Base-by-base conservation (phyloP, 2,329 filamentous ascomycete species). In the Lasiodiplodia gonubiensis region DNA sequence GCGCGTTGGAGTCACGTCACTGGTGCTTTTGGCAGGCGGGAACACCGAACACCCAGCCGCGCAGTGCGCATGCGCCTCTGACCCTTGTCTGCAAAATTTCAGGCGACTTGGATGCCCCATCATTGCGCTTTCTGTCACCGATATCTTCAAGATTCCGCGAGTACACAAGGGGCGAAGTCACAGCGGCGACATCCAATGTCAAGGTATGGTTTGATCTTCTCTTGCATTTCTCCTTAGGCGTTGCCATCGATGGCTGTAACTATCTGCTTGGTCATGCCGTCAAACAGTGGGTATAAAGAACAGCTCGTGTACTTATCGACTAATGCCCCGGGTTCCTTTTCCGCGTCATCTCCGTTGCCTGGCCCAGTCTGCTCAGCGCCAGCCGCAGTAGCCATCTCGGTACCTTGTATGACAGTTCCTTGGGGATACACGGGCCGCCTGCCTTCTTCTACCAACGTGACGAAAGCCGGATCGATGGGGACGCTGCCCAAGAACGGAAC, bases 391-490 rank as follows among this genome's bases (percentile, higher is more conserved):
- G 59, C n/a, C 59, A 63, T 63, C 67, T 69, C 59, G 71, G 75
- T 63, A 21, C 63, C 68, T 48, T 53, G 33, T 14, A 67, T 42
- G 33, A 76, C 64, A 1, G 90, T 93, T 1, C 91, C 91, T 67
- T 86, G 81, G 0, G 91, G 91, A 76, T 94, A 93, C 18, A 82
- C 82, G 16, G 91, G 92, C 70, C 79, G 74, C 84, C 86, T 80
- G 7, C 83, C 84, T 68, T 92, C 92, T 78, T 98, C 94, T 51
- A 99, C 88, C 74, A 99, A 80, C 71, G 90, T 86, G 55, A 95
- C 91, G 77, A 98, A 97, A 74, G 94, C 92, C 23, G 93, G 92
- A 80, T 99, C 95, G 74, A 99, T 93, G 1, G 95, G 95, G 46
- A 98, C 89, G 33, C 88, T 89, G 2, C 94, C 95, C 64, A 98